Evolutionary conservation across 208 protist species (phyloP).

Genomic region (Leishmania lainsoni): DNA sequence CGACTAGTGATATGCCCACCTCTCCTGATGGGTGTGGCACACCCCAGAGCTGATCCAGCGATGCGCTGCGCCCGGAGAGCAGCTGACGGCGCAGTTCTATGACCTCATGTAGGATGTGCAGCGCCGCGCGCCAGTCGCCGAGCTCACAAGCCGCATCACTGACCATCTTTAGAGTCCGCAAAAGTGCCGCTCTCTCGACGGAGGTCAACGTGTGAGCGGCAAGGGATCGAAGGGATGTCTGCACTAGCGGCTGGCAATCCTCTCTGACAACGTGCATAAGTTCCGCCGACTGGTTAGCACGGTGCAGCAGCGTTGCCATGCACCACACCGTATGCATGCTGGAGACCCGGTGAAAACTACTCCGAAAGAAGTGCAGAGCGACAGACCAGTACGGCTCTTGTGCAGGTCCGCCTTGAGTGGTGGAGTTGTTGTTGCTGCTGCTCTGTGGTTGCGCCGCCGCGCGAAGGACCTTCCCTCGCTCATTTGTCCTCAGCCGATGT

Average conservation of each 20-base stretch:
- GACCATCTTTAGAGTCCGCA: slow-evolving; percentile 24
- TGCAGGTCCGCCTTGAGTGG: background rate
- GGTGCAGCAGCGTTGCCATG: slow-evolving; percentile 42
- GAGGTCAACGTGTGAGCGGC: slow-evolving; percentile 2
- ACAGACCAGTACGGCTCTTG: slow-evolving; percentile 15
- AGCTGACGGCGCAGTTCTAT: slow-evolving; percentile 30
- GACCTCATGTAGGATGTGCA: slow-evolving; percentile 38
- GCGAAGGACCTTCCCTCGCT: slow-evolving; percentile 44
- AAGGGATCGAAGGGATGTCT: slow-evolving; percentile 15
- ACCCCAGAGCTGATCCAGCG: slow-evolving; percentile 14
- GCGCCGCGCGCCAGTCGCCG: slow-evolving; percentile 50
- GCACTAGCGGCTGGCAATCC: slow-evolving; percentile 27
- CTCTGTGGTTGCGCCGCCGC: slow-evolving; percentile 27
- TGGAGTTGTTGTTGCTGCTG: background rate
- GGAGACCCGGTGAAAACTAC: slow-evolving; percentile 45
- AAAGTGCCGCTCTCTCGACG: slow-evolving; percentile 21
- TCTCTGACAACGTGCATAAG: slow-evolving; percentile 22
- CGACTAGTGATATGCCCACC: background rate
- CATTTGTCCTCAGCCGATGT: slow-evolving; percentile 40
- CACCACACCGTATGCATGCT: slow-evolving; percentile 44
- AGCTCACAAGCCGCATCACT: slow-evolving; percentile 47
- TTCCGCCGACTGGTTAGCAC: slow-evolving; percentile 10
- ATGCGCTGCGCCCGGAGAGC: slow-evolving; percentile 1
- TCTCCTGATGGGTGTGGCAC: background rate
- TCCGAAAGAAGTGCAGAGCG: slow-evolving; percentile 41